A percentile compares a stretch with the other conserved stretches of the same genome.
Conservation (phyloP, 306 rosid species). For the Trichosanthes truncata region DNA sequence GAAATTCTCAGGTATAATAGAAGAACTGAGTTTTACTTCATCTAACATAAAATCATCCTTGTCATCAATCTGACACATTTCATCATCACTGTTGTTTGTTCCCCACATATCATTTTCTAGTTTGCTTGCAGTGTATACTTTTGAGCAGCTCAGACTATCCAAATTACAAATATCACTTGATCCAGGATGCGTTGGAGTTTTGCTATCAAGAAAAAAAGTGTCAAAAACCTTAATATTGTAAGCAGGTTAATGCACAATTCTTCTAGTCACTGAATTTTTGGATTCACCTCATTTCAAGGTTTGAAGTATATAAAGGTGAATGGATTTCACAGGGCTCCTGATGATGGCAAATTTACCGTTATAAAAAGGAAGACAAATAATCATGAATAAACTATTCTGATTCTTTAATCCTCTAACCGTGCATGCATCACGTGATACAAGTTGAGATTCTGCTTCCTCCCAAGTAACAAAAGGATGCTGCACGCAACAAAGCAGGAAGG, state of each 20-base stretch:
- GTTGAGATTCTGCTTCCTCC: constrained; percentile 27
- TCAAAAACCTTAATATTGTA: constrained; percentile 6
- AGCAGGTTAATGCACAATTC: constrained; percentile 15
- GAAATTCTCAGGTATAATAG: constrained; percentile 35
- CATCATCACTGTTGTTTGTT: constrained; percentile 48
- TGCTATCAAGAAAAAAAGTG: constrained; percentile 21
- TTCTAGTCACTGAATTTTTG: not conserved
- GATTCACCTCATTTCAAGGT: constrained; percentile 1
- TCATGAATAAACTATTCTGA: constrained; percentile 9
- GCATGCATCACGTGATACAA: constrained; percentile 24
- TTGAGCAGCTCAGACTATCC: constrained; percentile 48
- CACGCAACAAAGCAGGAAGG: constrained; percentile 20
- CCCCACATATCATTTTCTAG: constrained; percentile 46
- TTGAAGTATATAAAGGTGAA: constrained; percentile 26
- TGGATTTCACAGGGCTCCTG: constrained; percentile 49
- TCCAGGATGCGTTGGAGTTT: constrained; percentile 28
- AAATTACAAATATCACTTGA: constrained; percentile 39
- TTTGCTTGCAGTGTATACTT: constrained; percentile 26
- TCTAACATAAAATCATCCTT: constrained; percentile 35
- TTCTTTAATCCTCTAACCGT: constrained; percentile 44
- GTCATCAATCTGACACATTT: constrained; percentile 78
- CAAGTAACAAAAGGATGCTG: constrained; percentile 97
- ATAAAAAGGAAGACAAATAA: constrained; percentile 2
- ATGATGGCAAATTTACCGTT: constrained; percentile 12
- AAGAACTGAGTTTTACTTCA: constrained; percentile 33